Base-by-base conservation (phyloP, 345 rosid species). In the Dipteronia sinensis region DNA sequence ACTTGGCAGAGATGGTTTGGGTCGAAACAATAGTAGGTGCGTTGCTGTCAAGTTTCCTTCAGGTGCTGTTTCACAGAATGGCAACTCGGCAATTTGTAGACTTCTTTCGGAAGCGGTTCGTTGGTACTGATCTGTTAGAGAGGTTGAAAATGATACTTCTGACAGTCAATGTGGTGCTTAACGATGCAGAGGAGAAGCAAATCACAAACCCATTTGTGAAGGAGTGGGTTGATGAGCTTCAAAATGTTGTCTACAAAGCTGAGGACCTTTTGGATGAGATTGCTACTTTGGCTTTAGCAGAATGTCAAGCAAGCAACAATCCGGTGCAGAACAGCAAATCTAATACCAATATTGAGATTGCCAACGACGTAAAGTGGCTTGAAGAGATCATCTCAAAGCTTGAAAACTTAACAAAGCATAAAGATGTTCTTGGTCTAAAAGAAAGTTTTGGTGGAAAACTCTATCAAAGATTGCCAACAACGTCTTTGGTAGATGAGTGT, bases 401-500 rank as follows among this genome's bases (percentile, higher is more conserved):
- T 10, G 79, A 78, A 25, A 29, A 17, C 22, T 19, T 75, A 69
- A 76, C 73, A 17, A 7, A 46, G 40, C 69, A 73, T 46, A 64
- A 67, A 53, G 69, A 75, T 10, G 67, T 27, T 8, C 81, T 85
- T 7, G 78, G 75, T 13, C 68, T 80, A 71, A 65, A 65, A 31
- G 66, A 68, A 46, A 9, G 40, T 42, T 34, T 16, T 3, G 53
- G 66, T 34, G 58, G 10, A 20, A 15, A 65, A 6, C 8, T 27
- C 5, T 40, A 11, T 44, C 70, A 22, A 6, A 69, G 72, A 66
- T 23, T 46, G 2, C 76, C 59, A 0, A 42, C 67, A 1, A 77
- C 87, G 6, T 87, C 83, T 51, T 59, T 83, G 71, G 65, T 56
- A 22, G 67, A 74, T 7, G 72, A 70, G 12, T 19, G 74, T 22